Base-by-base conservation (phyloP, 345 rosid species). In the Gossypium turneri region DNA sequence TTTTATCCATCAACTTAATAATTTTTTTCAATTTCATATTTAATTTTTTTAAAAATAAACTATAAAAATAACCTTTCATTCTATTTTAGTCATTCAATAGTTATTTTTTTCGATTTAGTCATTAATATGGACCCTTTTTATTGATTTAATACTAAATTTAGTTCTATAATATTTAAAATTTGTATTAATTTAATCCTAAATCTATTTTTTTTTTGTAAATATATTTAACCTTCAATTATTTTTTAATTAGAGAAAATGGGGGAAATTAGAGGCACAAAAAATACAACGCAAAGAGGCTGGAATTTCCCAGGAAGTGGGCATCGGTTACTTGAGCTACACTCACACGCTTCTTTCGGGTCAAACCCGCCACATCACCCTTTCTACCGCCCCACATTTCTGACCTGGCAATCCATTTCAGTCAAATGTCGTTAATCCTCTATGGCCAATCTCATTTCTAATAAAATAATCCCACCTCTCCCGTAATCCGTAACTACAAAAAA, bases 281-380 rank as follows among this genome's bases (percentile, higher is more conserved):
- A 2, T 7, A 12, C 9, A 45, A 22, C 9, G 52, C 9, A 29
- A 29, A 53, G 12, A n/a, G 61, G 63, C 43, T 2, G 17, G 75
- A 57, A 72, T 8, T 71, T 72, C 38, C 75, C 75, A 12, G 20
- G 64, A 38, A 55, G 47, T 41, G 63, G 22, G 65, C 65, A 41
- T 43, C 24, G 68, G 45, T 59, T 61, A 70, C 88, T 83, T 79
- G 77, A 63, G 7, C 78, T 34, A 74, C 57, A 3, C 41, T 11
- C 47, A 59, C 81, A 82, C 84, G 84, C 73, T 71, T 62, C 76
- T 70, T 53, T 45, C 52, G 19, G 76, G 88, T 63, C 76, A 70
- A 62, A 16, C 25, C 19, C 27, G 78, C 86, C 87, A 85, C 82
- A 82, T 85, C 82, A 60, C 20, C 71, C 58, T 3, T 75, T 56